These are phyloP conservation scores for Pontederia crassipes DNA, from an alignment of 176 grass and related monocot species.

Conservation along the genomic window DNA sequence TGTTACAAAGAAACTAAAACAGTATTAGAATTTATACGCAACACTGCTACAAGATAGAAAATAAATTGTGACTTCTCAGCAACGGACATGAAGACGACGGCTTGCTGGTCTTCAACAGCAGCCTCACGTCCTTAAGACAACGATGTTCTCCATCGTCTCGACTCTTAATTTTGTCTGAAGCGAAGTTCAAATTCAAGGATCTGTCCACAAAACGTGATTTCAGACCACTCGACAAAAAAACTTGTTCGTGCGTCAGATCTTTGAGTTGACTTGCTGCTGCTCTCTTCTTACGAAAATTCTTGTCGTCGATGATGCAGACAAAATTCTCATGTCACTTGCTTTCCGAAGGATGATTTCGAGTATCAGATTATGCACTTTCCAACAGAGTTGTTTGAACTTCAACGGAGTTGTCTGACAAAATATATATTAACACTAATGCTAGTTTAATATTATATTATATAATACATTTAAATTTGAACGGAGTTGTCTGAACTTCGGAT, in stretches of 20 bases:
- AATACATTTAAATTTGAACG: no score
- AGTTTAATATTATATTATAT: no score
- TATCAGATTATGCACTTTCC: constrained; percentile 27
- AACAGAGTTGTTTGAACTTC: constrained; percentile 14
- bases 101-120: no score
- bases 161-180: no score
- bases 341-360: constrained; percentile 20
- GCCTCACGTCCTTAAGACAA: constrained; percentile 4
- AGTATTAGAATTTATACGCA: no score
- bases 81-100: no score
- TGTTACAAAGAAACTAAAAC: no score
- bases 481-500: no score
- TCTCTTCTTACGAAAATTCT: neutral
- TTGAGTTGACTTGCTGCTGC: constrained; percentile 1
- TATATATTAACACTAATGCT: no score
- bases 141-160: no score
- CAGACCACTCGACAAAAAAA: constrained; percentile 2
- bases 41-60: no score
- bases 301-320: constrained; percentile 7
- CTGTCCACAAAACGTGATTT: neutral
- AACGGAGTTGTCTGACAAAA: neutral
- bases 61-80: no score
- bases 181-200: constrained; percentile 19
- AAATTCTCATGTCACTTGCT: constrained; percentile 35
- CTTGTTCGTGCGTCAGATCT: constrained; percentile 24